Percentiles rank a stretch among this genome's conserved stretches.
Conservation (phyloP, 148 eudicot genomes). For the Limonium bicolor region DNA sequence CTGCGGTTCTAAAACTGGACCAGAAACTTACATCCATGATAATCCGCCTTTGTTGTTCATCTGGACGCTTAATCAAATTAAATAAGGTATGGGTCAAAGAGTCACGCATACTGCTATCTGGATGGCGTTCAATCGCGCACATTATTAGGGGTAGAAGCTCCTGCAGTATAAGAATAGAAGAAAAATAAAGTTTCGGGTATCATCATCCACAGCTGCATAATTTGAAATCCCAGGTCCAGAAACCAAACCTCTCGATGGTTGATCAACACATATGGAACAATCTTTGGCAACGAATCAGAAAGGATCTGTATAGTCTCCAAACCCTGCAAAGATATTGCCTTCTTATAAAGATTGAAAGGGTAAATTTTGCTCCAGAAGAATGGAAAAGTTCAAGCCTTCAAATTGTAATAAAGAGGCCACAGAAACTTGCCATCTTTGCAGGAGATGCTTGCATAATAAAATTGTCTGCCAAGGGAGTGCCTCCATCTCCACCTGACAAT, state of each 20-base stretch:
- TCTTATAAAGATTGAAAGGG: conserved; percentile 8
- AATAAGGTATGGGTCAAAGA: conserved; percentile 92
- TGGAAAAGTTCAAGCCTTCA: too few relatives aligned
- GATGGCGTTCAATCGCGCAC: conserved; percentile 99
- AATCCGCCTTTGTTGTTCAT: conserved; percentile 90
- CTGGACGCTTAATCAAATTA: conserved; percentile 95
- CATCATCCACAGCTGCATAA: not conserved
- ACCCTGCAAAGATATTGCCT: conserved; percentile 34
- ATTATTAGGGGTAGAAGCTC: conserved; percentile 98
- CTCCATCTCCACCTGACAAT: conserved; percentile 22
- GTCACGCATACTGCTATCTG: conserved; percentile 79
- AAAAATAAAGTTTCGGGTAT: conserved; percentile 1
- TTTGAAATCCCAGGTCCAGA: conserved; percentile 4
- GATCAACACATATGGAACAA: conserved; percentile 94
- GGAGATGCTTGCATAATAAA: conserved; percentile 23
- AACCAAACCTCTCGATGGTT: conserved; percentile 85
- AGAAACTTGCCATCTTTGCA: conserved; percentile 41
- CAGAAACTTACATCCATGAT: conserved; percentile 81
- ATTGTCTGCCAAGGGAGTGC: conserved; percentile 23
- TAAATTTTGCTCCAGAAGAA: too few relatives aligned
- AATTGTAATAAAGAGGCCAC: not conserved
- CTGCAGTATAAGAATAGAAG: conserved; percentile 20
- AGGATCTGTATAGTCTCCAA: conserved; percentile 86
- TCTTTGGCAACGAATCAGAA: conserved; percentile 88
- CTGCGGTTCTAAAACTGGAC: not conserved